Percentiles rank a stretch among this genome's conserved stretches.
Conservation (phyloP, 805 yeast species). For the Yarrowia sp. region DNA sequence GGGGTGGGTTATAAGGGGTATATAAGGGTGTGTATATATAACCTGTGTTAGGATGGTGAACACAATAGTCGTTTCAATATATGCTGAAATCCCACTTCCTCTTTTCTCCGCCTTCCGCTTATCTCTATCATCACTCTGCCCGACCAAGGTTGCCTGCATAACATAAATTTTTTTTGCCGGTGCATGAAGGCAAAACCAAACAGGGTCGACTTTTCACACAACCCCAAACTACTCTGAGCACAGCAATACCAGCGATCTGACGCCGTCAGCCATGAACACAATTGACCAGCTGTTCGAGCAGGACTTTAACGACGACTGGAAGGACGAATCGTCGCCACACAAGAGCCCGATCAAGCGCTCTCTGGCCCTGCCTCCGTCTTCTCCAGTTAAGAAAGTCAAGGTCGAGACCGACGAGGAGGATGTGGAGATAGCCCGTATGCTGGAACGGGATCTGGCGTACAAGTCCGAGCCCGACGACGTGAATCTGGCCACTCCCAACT, state of each 20-base stretch:
- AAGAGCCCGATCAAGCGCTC: too few species aligned
- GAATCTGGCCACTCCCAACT: conserved; percentile 14
- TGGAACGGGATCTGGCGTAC: conserved; percentile 1
- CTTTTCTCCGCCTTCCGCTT: not conserved
- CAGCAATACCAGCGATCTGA: not conserved
- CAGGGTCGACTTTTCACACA: not conserved
- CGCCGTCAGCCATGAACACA: conserved; percentile 23
- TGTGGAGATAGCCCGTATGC: not conserved
- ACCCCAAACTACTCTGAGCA: not conserved
- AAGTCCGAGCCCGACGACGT: conserved; percentile 18
- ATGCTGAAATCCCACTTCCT: too few species aligned
- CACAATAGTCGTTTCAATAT: too few species aligned
- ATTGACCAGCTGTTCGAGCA: conserved; percentile 27
- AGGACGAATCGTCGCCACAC: not conserved
- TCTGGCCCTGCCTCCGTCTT: not conserved
- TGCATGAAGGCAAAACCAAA: conserved; percentile 2
- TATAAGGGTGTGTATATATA: too few species aligned
- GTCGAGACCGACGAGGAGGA: not conserved
- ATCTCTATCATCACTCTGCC: not conserved
- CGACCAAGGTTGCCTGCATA: conserved; percentile 10
- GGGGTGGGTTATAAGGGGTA: too few species aligned
- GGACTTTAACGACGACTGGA: conserved; percentile 25
- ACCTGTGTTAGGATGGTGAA: too few species aligned
- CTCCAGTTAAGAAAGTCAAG: not conserved
- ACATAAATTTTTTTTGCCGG: conserved; percentile 1